phyloP scores from a whole-genome alignment of 139 green algal genomes.

The Chlorella sp. region DNA sequence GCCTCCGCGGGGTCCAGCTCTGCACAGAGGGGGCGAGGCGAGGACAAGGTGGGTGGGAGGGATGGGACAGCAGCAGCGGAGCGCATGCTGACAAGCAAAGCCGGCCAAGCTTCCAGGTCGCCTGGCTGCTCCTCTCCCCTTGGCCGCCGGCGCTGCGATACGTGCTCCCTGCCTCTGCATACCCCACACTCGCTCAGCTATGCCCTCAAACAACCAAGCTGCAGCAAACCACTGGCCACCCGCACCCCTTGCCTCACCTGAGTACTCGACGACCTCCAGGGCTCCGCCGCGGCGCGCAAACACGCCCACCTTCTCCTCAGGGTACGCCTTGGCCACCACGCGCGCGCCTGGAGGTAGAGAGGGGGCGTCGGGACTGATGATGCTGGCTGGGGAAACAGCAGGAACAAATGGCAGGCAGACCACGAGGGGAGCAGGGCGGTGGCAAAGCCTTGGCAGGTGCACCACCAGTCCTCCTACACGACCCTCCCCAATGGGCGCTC shows the following conservation, averaged over 20 bases:
- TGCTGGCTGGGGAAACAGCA: too few species aligned
- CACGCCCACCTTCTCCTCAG: slow-evolving; percentile 89
- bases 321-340: slow-evolving; percentile 78
- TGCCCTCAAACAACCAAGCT: too few species aligned
- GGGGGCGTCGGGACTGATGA: too few species aligned
- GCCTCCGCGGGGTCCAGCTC: slow-evolving; percentile 81
- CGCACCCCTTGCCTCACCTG: slow-evolving; percentile 1
- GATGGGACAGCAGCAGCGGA: background rate
- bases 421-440: background rate
- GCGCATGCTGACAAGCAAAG: background rate
- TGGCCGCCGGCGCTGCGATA: too few species aligned
- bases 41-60: background rate
- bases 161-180: too few species aligned
- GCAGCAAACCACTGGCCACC: background rate
- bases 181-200: too few species aligned
- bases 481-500: background rate
- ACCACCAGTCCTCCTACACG: background rate
- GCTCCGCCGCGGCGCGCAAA: slow-evolving; percentile 58
- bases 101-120: background rate
- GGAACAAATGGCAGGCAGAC: background rate
- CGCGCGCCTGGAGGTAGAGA: slow-evolving; percentile 51
- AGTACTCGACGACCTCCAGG: slow-evolving; percentile 91
- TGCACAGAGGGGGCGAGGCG: background rate
- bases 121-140: too few species aligned
- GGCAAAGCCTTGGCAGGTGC: background rate